A percentile compares a stretch with the other conserved stretches of the same genome.
phyloP scores from a whole-genome alignment of 148 eudicot species.

The Vaccinium darrowii region DNA sequence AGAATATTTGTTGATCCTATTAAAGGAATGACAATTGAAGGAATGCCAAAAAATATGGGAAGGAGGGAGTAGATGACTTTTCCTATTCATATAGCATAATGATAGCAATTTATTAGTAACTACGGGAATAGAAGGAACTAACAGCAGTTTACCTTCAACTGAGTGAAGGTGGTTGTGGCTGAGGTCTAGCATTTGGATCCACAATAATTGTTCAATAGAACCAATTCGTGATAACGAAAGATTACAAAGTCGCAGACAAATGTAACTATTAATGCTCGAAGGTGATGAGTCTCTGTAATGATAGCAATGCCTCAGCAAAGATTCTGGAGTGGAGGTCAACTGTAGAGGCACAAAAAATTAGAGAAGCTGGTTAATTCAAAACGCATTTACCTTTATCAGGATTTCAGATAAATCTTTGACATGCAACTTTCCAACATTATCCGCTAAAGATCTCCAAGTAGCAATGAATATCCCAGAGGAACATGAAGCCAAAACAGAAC shows the following conservation, averaged over 20 bases:
- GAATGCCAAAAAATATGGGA: neutral
- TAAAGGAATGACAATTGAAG: neutral
- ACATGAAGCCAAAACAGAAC: neutral
- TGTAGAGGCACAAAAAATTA: slow-evolving; percentile 19
- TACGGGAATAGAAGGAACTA: neutral
- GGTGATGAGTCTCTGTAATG: slow-evolving; percentile 31
- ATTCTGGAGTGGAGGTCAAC: slow-evolving; percentile 54
- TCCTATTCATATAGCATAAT: neutral
- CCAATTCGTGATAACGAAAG: slow-evolving; percentile 63
- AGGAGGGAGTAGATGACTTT: neutral
- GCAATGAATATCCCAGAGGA: neutral
- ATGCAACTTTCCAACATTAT: neutral
- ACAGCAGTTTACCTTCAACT: slow-evolving; percentile 56
- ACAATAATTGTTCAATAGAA: slow-evolving; percentile 46
- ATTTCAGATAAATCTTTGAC: neutral
- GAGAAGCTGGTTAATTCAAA: neutral
- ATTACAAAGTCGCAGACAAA: slow-evolving; percentile 56
- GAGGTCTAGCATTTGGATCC: slow-evolving; percentile 88
- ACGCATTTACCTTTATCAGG: neutral
- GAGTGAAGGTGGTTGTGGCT: slow-evolving; percentile 71
- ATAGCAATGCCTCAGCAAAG: slow-evolving; percentile 45
- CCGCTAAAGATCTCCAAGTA: neutral
- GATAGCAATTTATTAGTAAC: neutral
- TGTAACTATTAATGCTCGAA: slow-evolving; percentile 19
- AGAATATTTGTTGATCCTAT: neutral